Percentiles rank a stretch among this genome's conserved stretches.
These are phyloP conservation scores for Quercus cerris DNA, from an alignment of 306 rosid species.

Conservation along the genomic window DNA sequence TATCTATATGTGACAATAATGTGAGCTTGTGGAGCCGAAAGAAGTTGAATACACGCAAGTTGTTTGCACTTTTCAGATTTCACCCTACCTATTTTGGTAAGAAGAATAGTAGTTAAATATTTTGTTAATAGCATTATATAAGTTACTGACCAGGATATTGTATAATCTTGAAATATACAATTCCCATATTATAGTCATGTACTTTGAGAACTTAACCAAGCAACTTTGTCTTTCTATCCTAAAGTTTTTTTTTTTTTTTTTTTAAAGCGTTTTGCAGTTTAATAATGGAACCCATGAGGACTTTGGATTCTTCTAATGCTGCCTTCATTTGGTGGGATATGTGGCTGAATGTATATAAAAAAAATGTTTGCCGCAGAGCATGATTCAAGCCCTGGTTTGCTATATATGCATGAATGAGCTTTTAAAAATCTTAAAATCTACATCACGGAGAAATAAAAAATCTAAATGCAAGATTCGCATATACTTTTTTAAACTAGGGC, in stretches of 20 bases:
- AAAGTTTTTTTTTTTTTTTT: too few species aligned
- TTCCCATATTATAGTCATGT: too few species aligned
- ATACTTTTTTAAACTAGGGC: background rate
- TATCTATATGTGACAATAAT: background rate
- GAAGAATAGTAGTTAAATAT: background rate
- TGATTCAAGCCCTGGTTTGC: background rate
- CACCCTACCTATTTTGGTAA: background rate
- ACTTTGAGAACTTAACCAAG: too few species aligned
- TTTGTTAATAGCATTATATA: background rate
- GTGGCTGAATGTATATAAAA: background rate
- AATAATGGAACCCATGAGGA: too few species aligned
- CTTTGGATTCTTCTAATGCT: too few species aligned
- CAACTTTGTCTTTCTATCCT: too few species aligned
- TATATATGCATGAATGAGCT: too few species aligned
- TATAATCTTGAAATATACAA: too few species aligned
- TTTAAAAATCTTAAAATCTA: background rate
- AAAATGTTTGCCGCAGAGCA: background rate
- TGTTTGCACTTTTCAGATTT: conserved; percentile 1
- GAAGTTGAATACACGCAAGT: conserved; percentile 4
- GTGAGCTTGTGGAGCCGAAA: conserved; percentile 5
- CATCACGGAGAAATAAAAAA: background rate
- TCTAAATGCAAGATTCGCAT: background rate
- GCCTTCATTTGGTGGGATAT: background rate
- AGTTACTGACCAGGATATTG: too few species aligned
- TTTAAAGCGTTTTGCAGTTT: too few species aligned